phyloP scores from a whole-genome alignment of 2,329 filamentous ascomycete species.

The Colletotrichum simmondsii region DNA sequence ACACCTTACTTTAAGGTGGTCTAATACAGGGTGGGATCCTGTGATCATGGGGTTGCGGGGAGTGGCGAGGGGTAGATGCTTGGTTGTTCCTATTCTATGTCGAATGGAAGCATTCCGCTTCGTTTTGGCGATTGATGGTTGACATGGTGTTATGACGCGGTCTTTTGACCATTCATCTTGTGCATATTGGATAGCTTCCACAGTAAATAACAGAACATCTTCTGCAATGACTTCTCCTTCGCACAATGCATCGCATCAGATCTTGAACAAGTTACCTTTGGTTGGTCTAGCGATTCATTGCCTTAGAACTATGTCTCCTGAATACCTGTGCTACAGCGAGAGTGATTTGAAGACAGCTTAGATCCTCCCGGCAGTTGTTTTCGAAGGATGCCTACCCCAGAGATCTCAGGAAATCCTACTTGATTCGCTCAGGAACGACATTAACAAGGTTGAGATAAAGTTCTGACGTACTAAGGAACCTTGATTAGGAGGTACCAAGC shows the following conservation, averaged over 20 bases:
- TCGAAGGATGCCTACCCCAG: not conserved
- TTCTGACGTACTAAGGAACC: not conserved
- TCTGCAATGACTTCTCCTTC: not conserved
- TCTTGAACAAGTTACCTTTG: too few species aligned
- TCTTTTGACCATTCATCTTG: not conserved
- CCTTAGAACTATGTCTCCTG: accelerated
- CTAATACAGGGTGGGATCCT: not conserved
- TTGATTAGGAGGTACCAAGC: not conserved
- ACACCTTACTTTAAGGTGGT: not conserved
- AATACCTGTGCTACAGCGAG: too few species aligned
- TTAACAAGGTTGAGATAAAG: not conserved
- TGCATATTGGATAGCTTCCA: not conserved
- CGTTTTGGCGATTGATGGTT: not conserved
- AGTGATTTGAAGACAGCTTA: too few species aligned
- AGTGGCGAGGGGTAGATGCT: not conserved
- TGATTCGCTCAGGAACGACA: not conserved
- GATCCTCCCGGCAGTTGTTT: not conserved
- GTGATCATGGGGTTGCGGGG: not conserved
- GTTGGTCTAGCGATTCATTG: too few species aligned
- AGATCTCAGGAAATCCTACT: not conserved
- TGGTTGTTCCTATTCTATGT: not conserved
- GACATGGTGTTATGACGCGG: not conserved
- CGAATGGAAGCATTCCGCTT: not conserved
- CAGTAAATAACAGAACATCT: not conserved
- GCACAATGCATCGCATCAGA: not conserved